Conservation (phyloP, 495 filamentous ascomycete genomes). For the Tuber calosporum region DNA sequence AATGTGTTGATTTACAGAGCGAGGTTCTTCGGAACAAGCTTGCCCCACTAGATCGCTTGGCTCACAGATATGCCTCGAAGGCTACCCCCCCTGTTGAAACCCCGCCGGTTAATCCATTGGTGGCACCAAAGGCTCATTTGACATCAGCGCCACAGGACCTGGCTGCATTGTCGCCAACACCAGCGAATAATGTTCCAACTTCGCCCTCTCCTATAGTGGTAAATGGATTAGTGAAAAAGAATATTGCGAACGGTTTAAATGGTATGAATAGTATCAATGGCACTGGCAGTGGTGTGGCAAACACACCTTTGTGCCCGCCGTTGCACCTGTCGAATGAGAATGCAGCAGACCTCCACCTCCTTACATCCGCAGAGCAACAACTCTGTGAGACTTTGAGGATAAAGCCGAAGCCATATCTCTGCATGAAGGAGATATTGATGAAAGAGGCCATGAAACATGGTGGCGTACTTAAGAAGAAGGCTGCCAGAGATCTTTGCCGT, state of each 20-base stretch:
- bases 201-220: slow-evolving; percentile 29
- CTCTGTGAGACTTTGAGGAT: slow-evolving; percentile 74
- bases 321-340: slow-evolving; percentile 68
- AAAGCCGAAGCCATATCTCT: slow-evolving; percentile 86
- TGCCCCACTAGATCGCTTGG: slow-evolving; percentile 35
- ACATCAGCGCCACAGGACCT: slow-evolving; percentile 35
- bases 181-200: slow-evolving; percentile 30
- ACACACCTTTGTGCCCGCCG: slow-evolving; percentile 49
- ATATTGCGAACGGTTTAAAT: slow-evolving; percentile 39
- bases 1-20: slow-evolving; percentile 22
- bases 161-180: slow-evolving; percentile 28
- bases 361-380: slow-evolving; percentile 77
- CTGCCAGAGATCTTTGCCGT: slow-evolving; percentile 63
- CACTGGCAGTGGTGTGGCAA: slow-evolving; percentile 29
- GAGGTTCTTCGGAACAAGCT: slow-evolving; percentile 40
- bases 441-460: slow-evolving; percentile 83
- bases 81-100: slow-evolving; percentile 41
- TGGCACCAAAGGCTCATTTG: slow-evolving; percentile 33
- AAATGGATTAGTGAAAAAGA: slow-evolving; percentile 22
- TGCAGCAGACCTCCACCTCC: slow-evolving; percentile 72
- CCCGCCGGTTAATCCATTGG: slow-evolving; percentile 39
- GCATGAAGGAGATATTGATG: slow-evolving; percentile 82
- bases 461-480: slow-evolving; percentile 83
- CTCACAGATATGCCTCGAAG: slow-evolving; percentile 40
- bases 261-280: slow-evolving; percentile 37